A percentile compares a stretch with the other conserved stretches of the same genome.
Conservation (phyloP, 1,284 basidiomycete species). For the Porodaedalea pini region DNA sequence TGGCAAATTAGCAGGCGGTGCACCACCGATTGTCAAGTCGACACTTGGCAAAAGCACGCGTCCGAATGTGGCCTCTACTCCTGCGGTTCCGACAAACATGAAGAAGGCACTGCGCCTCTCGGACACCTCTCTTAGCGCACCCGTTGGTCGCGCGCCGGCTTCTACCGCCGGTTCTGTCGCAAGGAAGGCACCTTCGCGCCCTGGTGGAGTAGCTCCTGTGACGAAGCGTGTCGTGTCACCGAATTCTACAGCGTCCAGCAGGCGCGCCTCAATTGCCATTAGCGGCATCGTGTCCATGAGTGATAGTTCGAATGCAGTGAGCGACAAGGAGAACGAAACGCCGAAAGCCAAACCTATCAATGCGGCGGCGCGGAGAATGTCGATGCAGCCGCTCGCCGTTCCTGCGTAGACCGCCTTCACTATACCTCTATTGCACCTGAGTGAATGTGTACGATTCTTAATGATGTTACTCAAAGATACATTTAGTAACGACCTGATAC, state of each 20-base stretch:
- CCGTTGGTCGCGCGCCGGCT: constrained; percentile 8
- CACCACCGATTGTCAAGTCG: constrained; percentile 28
- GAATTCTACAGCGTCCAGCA: neutral
- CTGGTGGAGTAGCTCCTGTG: neutral
- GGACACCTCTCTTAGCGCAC: constrained; percentile 6
- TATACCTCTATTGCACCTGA: no score
- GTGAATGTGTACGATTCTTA: neutral
- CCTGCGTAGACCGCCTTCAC: neutral
- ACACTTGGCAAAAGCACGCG: constrained; percentile 47
- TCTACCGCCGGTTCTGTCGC: constrained; percentile 7
- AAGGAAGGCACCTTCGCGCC: constrained; percentile 1
- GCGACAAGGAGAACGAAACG: constrained; percentile 20
- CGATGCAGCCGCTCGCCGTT: constrained; percentile 10
- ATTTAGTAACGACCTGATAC: neutral
- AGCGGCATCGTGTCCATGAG: constrained; percentile 11
- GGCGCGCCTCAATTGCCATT: constrained; percentile 3
- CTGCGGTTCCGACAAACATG: constrained; percentile 26
- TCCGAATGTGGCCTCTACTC: constrained; percentile 35
- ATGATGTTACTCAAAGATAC: neutral
- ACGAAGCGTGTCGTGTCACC: neutral
- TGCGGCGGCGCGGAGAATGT: constrained; percentile 6
- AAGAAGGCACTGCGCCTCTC: constrained; percentile 13
- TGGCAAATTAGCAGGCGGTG: constrained; percentile 29
- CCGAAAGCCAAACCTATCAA: constrained; percentile 2
- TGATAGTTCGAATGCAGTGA: constrained; percentile 9